These are phyloP conservation scores for Triticum urartu DNA, from an alignment of 176 grass and related monocot genomes.

Conservation along the genomic window DNA sequence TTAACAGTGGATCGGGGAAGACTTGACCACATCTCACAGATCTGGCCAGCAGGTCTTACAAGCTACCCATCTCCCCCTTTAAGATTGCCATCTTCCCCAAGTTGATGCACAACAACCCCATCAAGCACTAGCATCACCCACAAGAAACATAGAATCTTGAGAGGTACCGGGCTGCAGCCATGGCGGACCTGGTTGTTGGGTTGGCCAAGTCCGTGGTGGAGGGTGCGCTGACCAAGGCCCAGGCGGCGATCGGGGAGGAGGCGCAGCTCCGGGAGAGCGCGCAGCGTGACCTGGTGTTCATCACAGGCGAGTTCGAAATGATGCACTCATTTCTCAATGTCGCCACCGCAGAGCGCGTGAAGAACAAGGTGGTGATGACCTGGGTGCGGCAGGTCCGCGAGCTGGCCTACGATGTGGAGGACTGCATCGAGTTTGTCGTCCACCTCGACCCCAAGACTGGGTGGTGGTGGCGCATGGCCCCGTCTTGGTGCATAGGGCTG, in stretches of 20 bases:
- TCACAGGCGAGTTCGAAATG: conserved; percentile 30
- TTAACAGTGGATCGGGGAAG: too few species aligned
- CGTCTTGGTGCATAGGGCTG: neutral
- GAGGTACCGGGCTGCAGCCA: neutral
- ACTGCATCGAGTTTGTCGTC: conserved; percentile 26
- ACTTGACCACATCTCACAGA: too few species aligned
- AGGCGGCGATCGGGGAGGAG: conserved; percentile 18
- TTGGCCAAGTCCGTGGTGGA: conserved; percentile 19
- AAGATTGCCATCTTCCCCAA: neutral
- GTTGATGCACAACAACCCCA: neutral
- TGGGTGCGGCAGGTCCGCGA: conserved; percentile 28
- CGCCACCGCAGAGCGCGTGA: neutral
- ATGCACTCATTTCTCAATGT: conserved; percentile 21
- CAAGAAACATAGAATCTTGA: neutral
- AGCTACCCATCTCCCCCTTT: neutral
- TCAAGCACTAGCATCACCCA: neutral
- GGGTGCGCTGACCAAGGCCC: neutral
- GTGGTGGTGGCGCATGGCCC: conserved; percentile 13
- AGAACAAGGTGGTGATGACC: conserved; percentile 4
- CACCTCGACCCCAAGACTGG: neutral
- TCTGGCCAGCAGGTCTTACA: neutral
- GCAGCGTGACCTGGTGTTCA: neutral
- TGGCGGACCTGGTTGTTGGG: conserved; percentile 31
- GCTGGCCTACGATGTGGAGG: conserved; percentile 20
- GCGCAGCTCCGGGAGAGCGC: neutral